phyloP scores from a whole-genome alignment of 495 filamentous ascomycete genomes.

The Lasiosphaeria hispida region DNA sequence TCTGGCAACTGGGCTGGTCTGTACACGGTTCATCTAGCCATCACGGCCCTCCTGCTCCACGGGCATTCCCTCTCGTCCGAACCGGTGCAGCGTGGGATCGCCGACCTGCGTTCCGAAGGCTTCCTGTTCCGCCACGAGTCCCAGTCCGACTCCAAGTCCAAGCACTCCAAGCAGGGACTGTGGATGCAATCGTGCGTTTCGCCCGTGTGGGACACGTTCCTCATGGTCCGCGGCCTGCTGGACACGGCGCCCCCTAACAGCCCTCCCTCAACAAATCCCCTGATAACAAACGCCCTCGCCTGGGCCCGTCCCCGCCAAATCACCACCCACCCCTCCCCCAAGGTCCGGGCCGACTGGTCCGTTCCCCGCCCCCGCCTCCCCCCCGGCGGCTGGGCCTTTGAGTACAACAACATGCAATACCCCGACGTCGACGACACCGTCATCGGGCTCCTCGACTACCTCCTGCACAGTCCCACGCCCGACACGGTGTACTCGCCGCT shows the following conservation, averaged over 20 bases:
- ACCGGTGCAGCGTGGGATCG: constrained; percentile 10
- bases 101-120: constrained; percentile 25
- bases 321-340: neutral
- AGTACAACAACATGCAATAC: constrained; percentile 36
- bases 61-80: constrained; percentile 24
- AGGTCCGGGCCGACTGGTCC: constrained; percentile 32
- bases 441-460: constrained; percentile 30
- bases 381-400: constrained; percentile 37
- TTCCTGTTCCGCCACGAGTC: constrained; percentile 27
- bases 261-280: constrained; percentile 1
- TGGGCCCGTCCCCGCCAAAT: constrained; percentile 34
- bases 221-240: constrained; percentile 35
- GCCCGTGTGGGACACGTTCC: constrained; percentile 38
- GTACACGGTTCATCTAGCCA: constrained; percentile 31
- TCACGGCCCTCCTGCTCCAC: constrained; percentile 32
- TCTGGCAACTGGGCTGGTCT: constrained; percentile 34
- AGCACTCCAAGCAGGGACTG: constrained; percentile 10
- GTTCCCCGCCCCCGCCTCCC: constrained; percentile 24
- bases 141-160: no score
- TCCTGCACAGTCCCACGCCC: neutral
- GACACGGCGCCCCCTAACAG: constrained; percentile 24
- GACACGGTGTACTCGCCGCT: constrained; percentile 16
- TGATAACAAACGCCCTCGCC: constrained; percentile 12
- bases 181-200: constrained; percentile 30
- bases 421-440: constrained; percentile 50